Evolutionary conservation across 306 rosid species (phyloP).

Genomic region (Albizia julibrissin): DNA sequence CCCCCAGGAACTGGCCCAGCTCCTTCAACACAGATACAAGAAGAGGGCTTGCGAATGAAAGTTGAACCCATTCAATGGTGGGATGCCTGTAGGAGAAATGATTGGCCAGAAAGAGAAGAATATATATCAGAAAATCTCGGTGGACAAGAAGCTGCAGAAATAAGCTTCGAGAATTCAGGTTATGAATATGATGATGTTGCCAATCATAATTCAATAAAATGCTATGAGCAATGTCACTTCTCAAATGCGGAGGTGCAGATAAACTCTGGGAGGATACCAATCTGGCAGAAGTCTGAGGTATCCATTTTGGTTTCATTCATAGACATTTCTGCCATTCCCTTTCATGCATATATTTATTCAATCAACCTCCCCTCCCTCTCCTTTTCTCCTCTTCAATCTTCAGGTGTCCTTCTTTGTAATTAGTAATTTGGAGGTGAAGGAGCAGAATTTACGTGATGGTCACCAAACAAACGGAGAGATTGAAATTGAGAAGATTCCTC

Average conservation of each 20-base stretch:
- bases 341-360: conserved; percentile 34
- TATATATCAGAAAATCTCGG: conserved; percentile 43
- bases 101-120: conserved; percentile 92
- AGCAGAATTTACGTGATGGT: conserved; percentile 40
- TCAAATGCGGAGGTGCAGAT: conserved; percentile 93
- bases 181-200: conserved; percentile 49
- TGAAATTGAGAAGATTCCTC: conserved; percentile 75
- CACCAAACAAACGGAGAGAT: conserved; percentile 59
- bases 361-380: conserved; percentile 14
- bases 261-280: conserved; percentile 78
- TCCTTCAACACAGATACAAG: conserved; percentile 68
- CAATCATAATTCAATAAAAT: conserved; percentile 46
- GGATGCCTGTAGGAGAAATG: conserved; percentile 89
- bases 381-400: background rate
- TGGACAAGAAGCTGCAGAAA: conserved; percentile 50
- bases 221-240: conserved; percentile 57
- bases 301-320: conserved; percentile 29
- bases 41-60: conserved; percentile 82
- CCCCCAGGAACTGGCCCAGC: conserved; percentile 49
- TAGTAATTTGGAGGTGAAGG: conserved; percentile 51
- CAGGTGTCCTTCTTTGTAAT: conserved; percentile 79
- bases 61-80: conserved; percentile 97
- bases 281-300: conserved; percentile 93
- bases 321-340: conserved; percentile 16
- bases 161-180: conserved; percentile 55